Percentiles rank a stretch among this genome's conserved stretches.
phyloP scores from a whole-genome alignment of 2,329 filamentous ascomycete genomes.

The Alternaria postmessia region DNA sequence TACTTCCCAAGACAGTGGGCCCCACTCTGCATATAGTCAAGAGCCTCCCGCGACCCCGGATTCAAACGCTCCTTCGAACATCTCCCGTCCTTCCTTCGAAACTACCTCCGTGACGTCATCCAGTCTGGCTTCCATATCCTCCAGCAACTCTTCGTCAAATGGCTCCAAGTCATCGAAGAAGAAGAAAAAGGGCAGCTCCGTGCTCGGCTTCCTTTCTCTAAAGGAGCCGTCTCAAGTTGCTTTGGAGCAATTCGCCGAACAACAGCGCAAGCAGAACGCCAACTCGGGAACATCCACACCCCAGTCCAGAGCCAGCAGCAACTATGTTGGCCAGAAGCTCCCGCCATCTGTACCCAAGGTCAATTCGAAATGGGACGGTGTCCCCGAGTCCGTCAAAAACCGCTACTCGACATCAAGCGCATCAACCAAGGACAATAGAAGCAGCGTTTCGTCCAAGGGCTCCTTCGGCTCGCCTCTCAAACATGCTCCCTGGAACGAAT shows the following conservation, averaged over 20 bases:
- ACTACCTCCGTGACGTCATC: slow-evolving; percentile 35
- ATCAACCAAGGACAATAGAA: slow-evolving; percentile 28
- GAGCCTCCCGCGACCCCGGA: slow-evolving; percentile 18
- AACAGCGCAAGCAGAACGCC: slow-evolving; percentile 52
- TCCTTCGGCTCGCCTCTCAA: slow-evolving; percentile 21
- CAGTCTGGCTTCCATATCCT: slow-evolving; percentile 44
- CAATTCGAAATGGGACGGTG: slow-evolving; percentile 63
- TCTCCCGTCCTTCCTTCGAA: slow-evolving; percentile 24
- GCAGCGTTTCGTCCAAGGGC: slow-evolving; percentile 25
- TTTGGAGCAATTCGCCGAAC: slow-evolving; percentile 56
- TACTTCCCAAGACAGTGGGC: slow-evolving; percentile 14
- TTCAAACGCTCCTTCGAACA: slow-evolving; percentile 15
- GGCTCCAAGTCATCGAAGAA: slow-evolving; percentile 39
- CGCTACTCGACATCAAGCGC: slow-evolving; percentile 20
- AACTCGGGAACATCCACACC: slow-evolving; percentile 30
- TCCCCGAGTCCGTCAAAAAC: slow-evolving; percentile 54
- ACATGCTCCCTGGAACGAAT: slow-evolving; percentile 22
- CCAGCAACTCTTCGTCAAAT: slow-evolving; percentile 37
- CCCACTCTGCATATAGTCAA: slow-evolving; percentile 10
- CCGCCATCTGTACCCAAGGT: slow-evolving; percentile 60
- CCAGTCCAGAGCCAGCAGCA: slow-evolving; percentile 23
- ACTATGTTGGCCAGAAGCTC: slow-evolving; percentile 53
- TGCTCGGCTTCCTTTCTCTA: slow-evolving; percentile 57
- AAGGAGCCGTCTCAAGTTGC: slow-evolving; percentile 60
- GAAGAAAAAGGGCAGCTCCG: slow-evolving; percentile 47